phyloP scores from a whole-genome alignment of 2,329 filamentous ascomycete genomes.

The Penicillium sp. region DNA sequence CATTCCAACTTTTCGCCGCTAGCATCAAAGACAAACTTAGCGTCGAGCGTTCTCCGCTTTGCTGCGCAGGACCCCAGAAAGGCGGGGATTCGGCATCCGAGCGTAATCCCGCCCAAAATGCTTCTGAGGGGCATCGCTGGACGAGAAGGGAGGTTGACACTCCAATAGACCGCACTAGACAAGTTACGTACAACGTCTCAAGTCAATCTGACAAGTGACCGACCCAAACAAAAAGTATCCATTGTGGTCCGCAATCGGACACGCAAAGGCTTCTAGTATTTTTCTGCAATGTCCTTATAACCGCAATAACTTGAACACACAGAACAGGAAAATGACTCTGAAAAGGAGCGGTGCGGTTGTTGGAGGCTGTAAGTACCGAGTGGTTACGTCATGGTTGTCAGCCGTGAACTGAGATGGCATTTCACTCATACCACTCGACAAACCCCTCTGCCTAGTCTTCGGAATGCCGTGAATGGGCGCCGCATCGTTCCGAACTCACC shows the following conservation, averaged over 20 bases:
- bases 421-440: not conserved
- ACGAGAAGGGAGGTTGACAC: not conserved
- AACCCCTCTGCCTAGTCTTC: not conserved
- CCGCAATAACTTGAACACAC: not conserved
- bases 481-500: not conserved
- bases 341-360: not conserved
- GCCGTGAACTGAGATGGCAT: not conserved
- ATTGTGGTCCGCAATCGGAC: not conserved
- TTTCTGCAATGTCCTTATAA: no score
- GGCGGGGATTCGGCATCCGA: not conserved
- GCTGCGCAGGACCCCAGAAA: not conserved
- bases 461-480: not conserved
- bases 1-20: not conserved
- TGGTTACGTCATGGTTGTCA: slow-evolving; percentile 1
- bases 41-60: not conserved
- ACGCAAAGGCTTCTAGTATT: not conserved
- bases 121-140: not conserved
- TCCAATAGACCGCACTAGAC: no score
- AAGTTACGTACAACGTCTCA: not conserved
- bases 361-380: not conserved
- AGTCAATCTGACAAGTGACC: not conserved
- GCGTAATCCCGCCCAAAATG: not conserved
- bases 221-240: not conserved
- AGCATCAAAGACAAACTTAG: not conserved
- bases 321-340: not conserved